Conservation (phyloP, 164 flowering plant genomes). For the Pachysandra terminalis region DNA sequence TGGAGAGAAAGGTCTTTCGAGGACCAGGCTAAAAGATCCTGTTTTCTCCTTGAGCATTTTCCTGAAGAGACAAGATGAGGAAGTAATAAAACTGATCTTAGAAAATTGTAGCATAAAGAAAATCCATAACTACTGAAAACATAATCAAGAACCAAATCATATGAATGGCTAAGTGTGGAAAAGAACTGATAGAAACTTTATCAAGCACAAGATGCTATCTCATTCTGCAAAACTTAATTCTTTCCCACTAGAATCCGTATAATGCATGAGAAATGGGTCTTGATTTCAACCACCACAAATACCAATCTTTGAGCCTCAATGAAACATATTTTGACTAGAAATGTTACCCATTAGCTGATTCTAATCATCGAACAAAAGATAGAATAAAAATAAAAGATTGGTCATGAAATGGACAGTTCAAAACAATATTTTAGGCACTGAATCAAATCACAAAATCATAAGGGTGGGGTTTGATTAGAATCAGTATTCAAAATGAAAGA, state of each 20-base stretch:
- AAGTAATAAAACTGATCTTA: neutral
- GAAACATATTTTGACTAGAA: neutral
- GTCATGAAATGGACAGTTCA: too few relatives aligned
- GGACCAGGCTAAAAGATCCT: conserved; percentile 66
- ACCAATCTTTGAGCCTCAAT: neutral
- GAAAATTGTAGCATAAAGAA: neutral
- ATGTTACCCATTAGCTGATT: neutral
- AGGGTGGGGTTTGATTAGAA: too few relatives aligned
- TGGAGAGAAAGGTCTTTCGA: conserved; percentile 84
- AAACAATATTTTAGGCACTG: too few relatives aligned
- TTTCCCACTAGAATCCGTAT: neutral
- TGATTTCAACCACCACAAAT: too few relatives aligned
- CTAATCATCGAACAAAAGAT: neutral
- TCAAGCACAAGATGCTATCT: too few relatives aligned
- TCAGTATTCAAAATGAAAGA: too few relatives aligned
- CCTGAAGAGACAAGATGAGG: conserved; percentile 39
- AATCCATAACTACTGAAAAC: neutral
- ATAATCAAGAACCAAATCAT: neutral
- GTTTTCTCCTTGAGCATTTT: conserved; percentile 53
- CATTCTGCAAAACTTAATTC: too few relatives aligned
- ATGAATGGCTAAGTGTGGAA: too few relatives aligned
- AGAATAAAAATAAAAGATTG: too few relatives aligned
- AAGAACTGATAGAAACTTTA: too few relatives aligned
- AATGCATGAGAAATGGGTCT: neutral
- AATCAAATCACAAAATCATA: too few relatives aligned